Evolutionary conservation across 2,329 filamentous ascomycete genomes (phyloP).

Genomic region (Arachnomyces sp.): DNA sequence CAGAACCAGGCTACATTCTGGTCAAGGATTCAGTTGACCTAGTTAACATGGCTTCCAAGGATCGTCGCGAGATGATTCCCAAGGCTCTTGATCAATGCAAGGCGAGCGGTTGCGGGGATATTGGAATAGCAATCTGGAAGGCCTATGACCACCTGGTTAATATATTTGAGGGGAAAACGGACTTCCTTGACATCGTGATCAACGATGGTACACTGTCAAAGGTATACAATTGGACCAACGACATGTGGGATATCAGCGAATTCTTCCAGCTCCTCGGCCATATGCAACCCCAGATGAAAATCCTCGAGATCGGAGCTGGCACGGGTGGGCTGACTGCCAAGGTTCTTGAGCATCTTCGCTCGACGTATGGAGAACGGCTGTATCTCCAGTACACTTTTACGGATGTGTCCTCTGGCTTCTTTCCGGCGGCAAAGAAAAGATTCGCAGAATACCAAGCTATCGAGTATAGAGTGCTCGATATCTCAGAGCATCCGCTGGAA

Average conservation of each 20-base stretch:
- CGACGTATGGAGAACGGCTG: constrained; percentile 1
- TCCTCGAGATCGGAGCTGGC: constrained; percentile 18
- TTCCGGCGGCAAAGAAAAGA: constrained; percentile 8
- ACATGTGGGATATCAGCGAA: constrained; percentile 3
- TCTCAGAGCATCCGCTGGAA: background rate
- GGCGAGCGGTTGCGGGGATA: too few relatives aligned
- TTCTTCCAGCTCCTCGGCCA: constrained; percentile 5
- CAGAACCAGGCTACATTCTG: too few relatives aligned
- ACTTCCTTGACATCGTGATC: background rate
- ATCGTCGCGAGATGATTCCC: too few relatives aligned
- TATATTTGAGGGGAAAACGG: background rate
- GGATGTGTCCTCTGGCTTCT: constrained; percentile 15
- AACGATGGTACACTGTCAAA: background rate
- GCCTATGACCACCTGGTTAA: background rate
- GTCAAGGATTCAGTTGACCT: too few relatives aligned
- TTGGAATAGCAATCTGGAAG: too few relatives aligned
- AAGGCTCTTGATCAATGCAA: too few relatives aligned
- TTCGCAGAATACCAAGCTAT: constrained; percentile 2
- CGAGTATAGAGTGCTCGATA: background rate
- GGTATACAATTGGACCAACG: background rate
- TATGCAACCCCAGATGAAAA: constrained; percentile 8
- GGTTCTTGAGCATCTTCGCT: constrained; percentile 1
- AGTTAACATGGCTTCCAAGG: too few relatives aligned
- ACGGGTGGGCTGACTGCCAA: constrained; percentile 10
- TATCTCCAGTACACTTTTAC: constrained; percentile 22